Evolutionary conservation across 176 grass and related monocot genomes (phyloP).

Genomic region (Musa beccarii): DNA sequence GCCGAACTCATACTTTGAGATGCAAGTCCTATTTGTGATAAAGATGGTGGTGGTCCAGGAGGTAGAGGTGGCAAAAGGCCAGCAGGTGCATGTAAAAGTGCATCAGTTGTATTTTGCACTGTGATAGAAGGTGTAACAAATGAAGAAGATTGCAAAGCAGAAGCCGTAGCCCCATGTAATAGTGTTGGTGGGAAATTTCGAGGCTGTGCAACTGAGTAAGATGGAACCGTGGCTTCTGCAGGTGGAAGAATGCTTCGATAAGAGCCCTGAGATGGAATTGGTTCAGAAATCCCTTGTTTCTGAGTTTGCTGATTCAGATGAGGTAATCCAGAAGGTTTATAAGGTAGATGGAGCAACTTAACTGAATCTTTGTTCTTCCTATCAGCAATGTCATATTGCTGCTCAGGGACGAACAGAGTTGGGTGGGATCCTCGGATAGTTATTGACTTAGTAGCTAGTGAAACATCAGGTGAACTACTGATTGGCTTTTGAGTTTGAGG

Average conservation of each 20-base stretch:
- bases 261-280: constrained; percentile 33
- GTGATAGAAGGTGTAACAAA: constrained; percentile 26
- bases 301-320: constrained; percentile 35
- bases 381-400: constrained; percentile 38
- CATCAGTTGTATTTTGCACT: constrained; percentile 22
- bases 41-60: constrained; percentile 35
- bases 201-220: constrained; percentile 13
- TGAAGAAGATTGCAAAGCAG: constrained; percentile 36
- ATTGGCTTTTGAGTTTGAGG: constrained; percentile 37
- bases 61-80: constrained; percentile 57
- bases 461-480: constrained; percentile 37
- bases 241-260: constrained; percentile 33
- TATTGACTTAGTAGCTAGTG: constrained; percentile 38
- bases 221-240: constrained; percentile 7
- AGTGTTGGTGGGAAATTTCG: constrained; percentile 34
- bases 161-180: constrained; percentile 28
- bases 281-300: constrained; percentile 27
- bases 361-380: constrained; percentile 15
- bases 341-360: constrained; percentile 30
- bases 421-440: constrained; percentile 38
- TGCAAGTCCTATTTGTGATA: constrained; percentile 36
- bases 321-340: constrained; percentile 46
- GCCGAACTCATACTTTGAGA: constrained; percentile 39
- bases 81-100: constrained; percentile 17
- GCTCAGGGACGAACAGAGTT: constrained; percentile 53